Base-by-base conservation (phyloP, 352 stramenopile species). In the Thraustochytrium sp. region DNA sequence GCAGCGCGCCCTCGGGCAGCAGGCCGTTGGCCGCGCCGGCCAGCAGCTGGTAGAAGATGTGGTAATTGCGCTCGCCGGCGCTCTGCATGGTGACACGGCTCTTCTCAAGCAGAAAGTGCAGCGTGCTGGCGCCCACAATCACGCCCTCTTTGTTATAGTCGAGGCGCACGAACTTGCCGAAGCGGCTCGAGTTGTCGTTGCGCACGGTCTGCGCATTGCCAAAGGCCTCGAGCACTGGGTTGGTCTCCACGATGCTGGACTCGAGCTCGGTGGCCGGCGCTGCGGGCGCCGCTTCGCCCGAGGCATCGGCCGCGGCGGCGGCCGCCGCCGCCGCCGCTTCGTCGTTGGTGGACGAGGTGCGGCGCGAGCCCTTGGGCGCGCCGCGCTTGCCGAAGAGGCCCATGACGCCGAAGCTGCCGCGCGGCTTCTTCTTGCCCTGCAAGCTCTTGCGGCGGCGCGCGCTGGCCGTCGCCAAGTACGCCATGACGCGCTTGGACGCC, bases 201-300 rank as follows among this genome's bases (percentile, higher is more conserved):
- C 95, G 90, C 51, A 98, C 92, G 18, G 96, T 99, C 40, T 94
- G 91, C 42, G 96, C 95, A 86, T 99, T 99, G 83, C 97, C 97
- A 88, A 99, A 99, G 1, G 94, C 94, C 88, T 99, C 97, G 18
- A 99, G 89, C 59, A 99, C 96, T 48, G 97, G 96, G 88, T 99
- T 99, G 4, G 94, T 98, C 62, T 94, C 96, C 44, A 99, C 51
- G 31, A 88, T 49, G 62, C 96, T 46, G 21, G 26, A 59, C 21
- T 86, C 85, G 36, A 84, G 29, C 36, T 83, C 29, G 1, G 55
- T 49, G 9, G 34, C 61, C 21, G 9, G 13, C 36, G n/a, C n/a
- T 77, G 21, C 40, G 18, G n/a, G 9, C 11, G 36, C 59, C 0
- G 59, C 34, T 63, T 63, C n/a, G 21, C 29, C 16, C 18, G 44